Percentiles rank a stretch among this genome's conserved stretches.
Evolutionary conservation across 1,284 basidiomycete species (phyloP).

Genomic region (Rugiboletus extremiorientalis): DNA sequence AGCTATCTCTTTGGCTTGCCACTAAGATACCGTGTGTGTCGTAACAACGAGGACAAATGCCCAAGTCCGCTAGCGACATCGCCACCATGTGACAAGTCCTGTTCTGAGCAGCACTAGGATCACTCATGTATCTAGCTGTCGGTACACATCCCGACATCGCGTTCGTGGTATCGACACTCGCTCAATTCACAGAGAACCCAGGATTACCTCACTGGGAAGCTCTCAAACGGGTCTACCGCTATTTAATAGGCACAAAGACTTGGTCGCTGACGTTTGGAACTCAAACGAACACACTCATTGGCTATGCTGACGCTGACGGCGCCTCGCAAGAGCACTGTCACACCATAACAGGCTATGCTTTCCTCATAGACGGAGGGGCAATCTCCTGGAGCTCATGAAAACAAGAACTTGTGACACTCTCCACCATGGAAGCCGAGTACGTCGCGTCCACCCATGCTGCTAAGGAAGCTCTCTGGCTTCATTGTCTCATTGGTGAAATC

Average conservation of each 20-base stretch:
- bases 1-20: too few species aligned
- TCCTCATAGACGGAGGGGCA: neutral
- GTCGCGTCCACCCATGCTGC: neutral
- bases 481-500: too few species aligned
- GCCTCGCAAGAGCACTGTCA: neutral
- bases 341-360: neutral
- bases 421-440: neutral
- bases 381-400: neutral
- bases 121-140: neutral
- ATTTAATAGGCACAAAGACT: too few species aligned
- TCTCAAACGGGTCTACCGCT: too few species aligned
- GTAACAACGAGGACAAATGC: too few species aligned
- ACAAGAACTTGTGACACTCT: neutral
- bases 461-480: too few species aligned
- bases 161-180: neutral
- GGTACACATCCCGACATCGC: neutral
- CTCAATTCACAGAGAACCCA: neutral
- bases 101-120: neutral
- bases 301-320: neutral
- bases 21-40: too few species aligned
- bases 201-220: neutral
- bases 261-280: too few species aligned
- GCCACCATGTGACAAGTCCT: neutral
- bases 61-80: fast-evolving
- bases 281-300: neutral